These are phyloP conservation scores for Dothideomycetes sp. DNA, from an alignment of 2,329 filamentous ascomycete species.

Conservation along the genomic window DNA sequence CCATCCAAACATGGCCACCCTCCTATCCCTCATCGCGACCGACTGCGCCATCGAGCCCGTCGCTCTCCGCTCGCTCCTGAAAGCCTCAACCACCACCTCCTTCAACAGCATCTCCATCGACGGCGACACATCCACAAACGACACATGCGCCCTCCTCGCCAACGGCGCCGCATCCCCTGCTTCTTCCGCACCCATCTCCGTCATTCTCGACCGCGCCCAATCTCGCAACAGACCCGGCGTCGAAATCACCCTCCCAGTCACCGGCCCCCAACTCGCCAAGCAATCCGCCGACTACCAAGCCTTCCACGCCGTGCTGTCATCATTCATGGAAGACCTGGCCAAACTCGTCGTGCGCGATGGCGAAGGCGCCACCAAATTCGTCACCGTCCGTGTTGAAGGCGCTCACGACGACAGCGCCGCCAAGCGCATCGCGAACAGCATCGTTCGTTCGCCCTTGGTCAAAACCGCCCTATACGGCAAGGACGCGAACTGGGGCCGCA, in stretches of 20 bases:
- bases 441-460: conserved; percentile 83
- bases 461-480: conserved; percentile 96
- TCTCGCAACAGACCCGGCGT: background rate
- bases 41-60: conserved; percentile 67
- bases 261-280: conserved; percentile 16
- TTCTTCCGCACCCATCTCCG: background rate
- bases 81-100: conserved; percentile 64
- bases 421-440: conserved; percentile 71
- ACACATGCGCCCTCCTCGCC: conserved; percentile 87
- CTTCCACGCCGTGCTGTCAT: conserved; percentile 60
- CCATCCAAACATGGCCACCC: conserved; percentile 95
- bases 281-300: conserved; percentile 48
- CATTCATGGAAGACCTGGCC: conserved; percentile 73
- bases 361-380: conserved; percentile 96
- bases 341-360: conserved; percentile 92
- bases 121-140: conserved; percentile 94
- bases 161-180: conserved; percentile 64
- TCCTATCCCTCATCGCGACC: conserved; percentile 83
- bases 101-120: conserved; percentile 98
- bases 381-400: conserved; percentile 77
- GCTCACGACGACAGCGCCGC: conserved; percentile 59
- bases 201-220: too few relatives aligned
- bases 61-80: conserved; percentile 60
- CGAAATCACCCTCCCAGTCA: background rate
- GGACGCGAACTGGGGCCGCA: conserved; percentile 97